Percentiles rank a stretch among this genome's conserved stretches.
These are phyloP conservation scores for Parastagonospora nodorum DNA, from an alignment of 2,329 filamentous ascomycete genomes.

Conservation along the genomic window DNA sequence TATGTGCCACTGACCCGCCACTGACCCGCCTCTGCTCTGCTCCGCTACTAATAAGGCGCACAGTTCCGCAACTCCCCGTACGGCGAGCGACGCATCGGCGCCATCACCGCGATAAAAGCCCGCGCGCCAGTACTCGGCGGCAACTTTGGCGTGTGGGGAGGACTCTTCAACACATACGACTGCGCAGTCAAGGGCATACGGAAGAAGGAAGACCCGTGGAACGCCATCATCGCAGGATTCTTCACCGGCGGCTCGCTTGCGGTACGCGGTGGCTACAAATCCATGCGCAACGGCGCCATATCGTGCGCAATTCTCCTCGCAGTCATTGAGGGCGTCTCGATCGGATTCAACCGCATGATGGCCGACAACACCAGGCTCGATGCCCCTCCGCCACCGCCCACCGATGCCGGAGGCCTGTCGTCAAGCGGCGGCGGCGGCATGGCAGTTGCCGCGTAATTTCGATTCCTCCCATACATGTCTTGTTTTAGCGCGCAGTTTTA, in stretches of 20 bases:
- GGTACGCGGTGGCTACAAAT: conserved; percentile 87
- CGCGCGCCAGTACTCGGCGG: conserved; percentile 93
- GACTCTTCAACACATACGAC: conserved; percentile 93
- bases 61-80: conserved; percentile 59
- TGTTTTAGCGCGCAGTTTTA: conserved; percentile 20
- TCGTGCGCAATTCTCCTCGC: conserved; percentile 92
- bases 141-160: conserved; percentile 98
- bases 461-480: conserved; percentile 13
- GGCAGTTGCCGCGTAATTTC: conserved; percentile 30
- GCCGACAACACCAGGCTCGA: conserved; percentile 86
- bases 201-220: conserved; percentile 98
- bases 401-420: conserved; percentile 24
- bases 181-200: conserved; percentile 89
- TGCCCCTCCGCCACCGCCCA: conserved; percentile 53
- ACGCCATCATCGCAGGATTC: conserved; percentile 96
- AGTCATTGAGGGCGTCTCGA: conserved; percentile 96
- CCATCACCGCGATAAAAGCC: conserved; percentile 96
- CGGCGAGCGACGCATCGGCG: conserved; percentile 91
- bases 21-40: too few relatives aligned
- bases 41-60: conserved; percentile 10
- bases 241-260: conserved; percentile 87
- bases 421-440: conserved; percentile 22
- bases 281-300: conserved; percentile 92
- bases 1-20: conserved; percentile 51
- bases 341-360: conserved; percentile 94